Evolutionary conservation across 805 yeast genomes (phyloP).

Genomic region (Wickerhamomyces hampshirensis): DNA sequence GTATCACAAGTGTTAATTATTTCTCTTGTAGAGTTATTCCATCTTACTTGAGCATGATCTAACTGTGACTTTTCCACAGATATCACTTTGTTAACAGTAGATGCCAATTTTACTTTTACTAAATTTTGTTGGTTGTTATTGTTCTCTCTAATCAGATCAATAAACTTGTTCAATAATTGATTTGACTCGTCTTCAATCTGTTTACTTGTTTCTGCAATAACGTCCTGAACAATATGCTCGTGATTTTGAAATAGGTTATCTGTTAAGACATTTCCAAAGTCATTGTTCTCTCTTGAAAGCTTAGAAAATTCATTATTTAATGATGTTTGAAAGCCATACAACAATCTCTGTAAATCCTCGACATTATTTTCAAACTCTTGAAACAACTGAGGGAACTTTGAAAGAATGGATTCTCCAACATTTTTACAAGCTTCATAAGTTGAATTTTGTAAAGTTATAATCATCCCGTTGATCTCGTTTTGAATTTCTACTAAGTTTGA

Average conservation of each 20-base stretch:
- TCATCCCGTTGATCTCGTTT: constrained; percentile 11
- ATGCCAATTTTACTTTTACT: constrained; percentile 10
- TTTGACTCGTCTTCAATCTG: constrained; percentile 20
- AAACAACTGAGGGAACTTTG: constrained; percentile 20
- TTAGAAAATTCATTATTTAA: constrained; percentile 18
- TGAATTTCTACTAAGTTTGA: constrained; percentile 6
- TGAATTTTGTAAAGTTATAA: constrained; percentile 13
- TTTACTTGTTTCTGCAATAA: constrained; percentile 10
- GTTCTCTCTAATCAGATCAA: constrained; percentile 17
- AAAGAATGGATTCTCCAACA: constrained; percentile 18
- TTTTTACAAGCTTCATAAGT: constrained; percentile 21
- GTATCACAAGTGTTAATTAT: constrained; percentile 20
- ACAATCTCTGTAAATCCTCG: constrained; percentile 5
- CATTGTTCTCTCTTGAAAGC: constrained; percentile 23
- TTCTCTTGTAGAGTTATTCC: constrained; percentile 20
- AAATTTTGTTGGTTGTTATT: constrained; percentile 16
- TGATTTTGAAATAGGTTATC: constrained; percentile 24
- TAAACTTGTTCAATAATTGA: constrained; percentile 13
- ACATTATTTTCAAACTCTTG: constrained; percentile 17
- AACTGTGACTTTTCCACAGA: constrained; percentile 15
- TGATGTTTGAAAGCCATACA: constrained; percentile 7
- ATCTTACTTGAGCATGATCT: constrained; percentile 10
- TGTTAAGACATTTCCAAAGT: constrained; percentile 14
- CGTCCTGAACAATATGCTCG: constrained; percentile 11
- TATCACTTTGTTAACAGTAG: constrained; percentile 16